These are phyloP conservation scores for Aspergillus floridensis DNA, from an alignment of 2,329 filamentous ascomycete species.

Conservation along the genomic window DNA sequence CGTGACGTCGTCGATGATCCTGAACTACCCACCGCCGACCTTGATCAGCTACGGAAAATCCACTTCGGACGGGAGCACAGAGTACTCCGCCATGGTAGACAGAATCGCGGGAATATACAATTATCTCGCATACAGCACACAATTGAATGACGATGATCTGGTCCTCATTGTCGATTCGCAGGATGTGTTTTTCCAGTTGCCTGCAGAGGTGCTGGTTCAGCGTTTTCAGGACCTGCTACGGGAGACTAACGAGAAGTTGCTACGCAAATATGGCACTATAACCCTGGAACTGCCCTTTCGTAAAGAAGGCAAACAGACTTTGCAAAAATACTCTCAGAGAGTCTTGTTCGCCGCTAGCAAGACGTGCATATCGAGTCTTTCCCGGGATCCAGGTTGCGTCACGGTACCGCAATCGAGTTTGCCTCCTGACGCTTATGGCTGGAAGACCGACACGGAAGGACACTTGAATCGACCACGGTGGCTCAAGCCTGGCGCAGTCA, in stretches of 20 bases:
- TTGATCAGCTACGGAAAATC: conserved; percentile 47
- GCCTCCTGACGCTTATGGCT: conserved; percentile 50
- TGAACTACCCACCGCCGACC: conserved; percentile 59
- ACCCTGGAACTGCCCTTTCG: conserved; percentile 21
- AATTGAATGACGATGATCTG: conserved; percentile 58
- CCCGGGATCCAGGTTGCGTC: conserved; percentile 51
- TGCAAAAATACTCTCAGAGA: conserved; percentile 50
- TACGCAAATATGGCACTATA: conserved; percentile 48
- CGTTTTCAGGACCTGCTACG: conserved; percentile 58
- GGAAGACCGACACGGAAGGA: conserved; percentile 41
- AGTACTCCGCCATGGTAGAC: conserved; percentile 45
- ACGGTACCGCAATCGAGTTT: conserved; percentile 53
- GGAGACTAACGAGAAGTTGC: conserved; percentile 54
- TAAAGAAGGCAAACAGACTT: conserved; percentile 19
- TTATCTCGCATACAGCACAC: conserved; percentile 48
- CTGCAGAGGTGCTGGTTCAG: conserved; percentile 60
- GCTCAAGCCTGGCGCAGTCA: conserved; percentile 49
- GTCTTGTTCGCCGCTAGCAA: conserved; percentile 59
- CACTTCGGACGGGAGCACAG: conserved; percentile 26
- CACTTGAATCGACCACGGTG: conserved; percentile 48
- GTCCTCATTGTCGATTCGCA: conserved; percentile 63
- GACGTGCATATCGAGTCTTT: conserved; percentile 46
- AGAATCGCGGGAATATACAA: conserved; percentile 47
- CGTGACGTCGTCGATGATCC: conserved; percentile 56
- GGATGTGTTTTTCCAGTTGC: conserved; percentile 65